Evolutionary conservation across 768 basidiomycete species (phyloP).

Genomic region (Cytidiella melzeri): DNA sequence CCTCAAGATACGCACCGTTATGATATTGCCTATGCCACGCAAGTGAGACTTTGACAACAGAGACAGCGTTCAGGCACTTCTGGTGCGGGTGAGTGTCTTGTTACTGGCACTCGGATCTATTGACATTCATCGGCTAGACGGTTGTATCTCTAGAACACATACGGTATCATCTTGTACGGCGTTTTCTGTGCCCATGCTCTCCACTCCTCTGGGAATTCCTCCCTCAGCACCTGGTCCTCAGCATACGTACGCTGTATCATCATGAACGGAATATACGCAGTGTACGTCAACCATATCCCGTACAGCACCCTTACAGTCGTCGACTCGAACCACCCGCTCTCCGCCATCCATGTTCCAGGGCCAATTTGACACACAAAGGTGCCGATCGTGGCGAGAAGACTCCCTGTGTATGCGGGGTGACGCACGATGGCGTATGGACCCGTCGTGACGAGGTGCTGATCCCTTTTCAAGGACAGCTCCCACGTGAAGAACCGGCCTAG

Average conservation of each 20-base stretch:
- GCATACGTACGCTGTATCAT: neutral
- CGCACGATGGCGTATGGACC: conserved; percentile 19
- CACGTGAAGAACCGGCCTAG: conserved; percentile 9
- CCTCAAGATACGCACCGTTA: too few relatives aligned
- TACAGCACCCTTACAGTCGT: too few relatives aligned
- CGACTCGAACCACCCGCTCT: too few relatives aligned
- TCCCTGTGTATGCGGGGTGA: conserved; percentile 17
- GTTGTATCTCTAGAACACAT: too few relatives aligned
- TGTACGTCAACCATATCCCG: too few relatives aligned
- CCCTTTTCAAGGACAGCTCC: conserved; percentile 6
- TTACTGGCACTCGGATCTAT: too few relatives aligned
- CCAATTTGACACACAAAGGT: neutral
- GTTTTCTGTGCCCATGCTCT: neutral
- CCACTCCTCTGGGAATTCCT: neutral
- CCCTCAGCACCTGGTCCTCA: neutral
- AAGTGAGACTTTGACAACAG: too few relatives aligned
- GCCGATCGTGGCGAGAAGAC: conserved; percentile 6
- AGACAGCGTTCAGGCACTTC: too few relatives aligned
- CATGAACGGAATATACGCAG: too few relatives aligned
- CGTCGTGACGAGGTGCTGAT: conserved; percentile 11
- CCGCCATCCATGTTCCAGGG: conserved; percentile 6
- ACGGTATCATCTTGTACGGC: neutral
- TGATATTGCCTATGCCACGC: too few relatives aligned
- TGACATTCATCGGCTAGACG: too few relatives aligned
- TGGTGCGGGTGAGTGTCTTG: too few relatives aligned